Base-by-base conservation (phyloP, 768 basidiomycete genomes). In the Brasilioporus rufonigricans region DNA sequence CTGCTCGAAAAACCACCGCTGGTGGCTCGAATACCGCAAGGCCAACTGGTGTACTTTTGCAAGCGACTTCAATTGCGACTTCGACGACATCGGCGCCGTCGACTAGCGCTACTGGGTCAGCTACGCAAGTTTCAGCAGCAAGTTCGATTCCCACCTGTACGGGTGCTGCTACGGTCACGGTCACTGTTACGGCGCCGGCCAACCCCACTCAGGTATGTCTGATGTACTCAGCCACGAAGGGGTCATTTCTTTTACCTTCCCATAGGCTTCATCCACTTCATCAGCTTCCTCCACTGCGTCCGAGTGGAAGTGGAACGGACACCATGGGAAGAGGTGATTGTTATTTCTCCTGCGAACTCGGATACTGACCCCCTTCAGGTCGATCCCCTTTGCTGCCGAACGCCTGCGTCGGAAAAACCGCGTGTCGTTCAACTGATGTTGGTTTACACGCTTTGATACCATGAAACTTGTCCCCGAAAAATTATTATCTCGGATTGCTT, bases 161-260 rank as follows among this genome's bases (percentile, higher is more conserved):
- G 6, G 13, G 35, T 36, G 21, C 29, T 8, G 8, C 29, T 13
- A 50, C 51, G 0, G 50, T 47, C n/a, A 60, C 65, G 0, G 63
- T 68, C 7, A 66, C 65, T 0, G 52, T 53, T n/a, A 66, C 61
- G 8, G 48, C 55, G 11, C 50, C 49, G 5, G 44, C 19, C 7
- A 62, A 55, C 33, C 54, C 66, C 6, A 38, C 57, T 29, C 58
- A 51, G 36, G 65, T 66, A 48, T 19, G n/a, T n/a, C n/a, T n/a
- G n/a, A n/a, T n/a, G n/a, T n/a, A n/a, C n/a, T n/a, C n/a, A n/a
- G n/a, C n/a, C n/a, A n/a, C n/a, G n/a, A n/a, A n/a, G n/a, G n/a
- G n/a, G n/a, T n/a, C n/a, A n/a, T n/a, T 55, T 27, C 43, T 32
- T 40, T 41, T 4, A 49, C 18, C 14, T 29, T 44, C 3, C 27